Evolutionary conservation across 2,329 filamentous ascomycete species (phyloP).

Genomic region (Gaeumannomyces sp.): DNA sequence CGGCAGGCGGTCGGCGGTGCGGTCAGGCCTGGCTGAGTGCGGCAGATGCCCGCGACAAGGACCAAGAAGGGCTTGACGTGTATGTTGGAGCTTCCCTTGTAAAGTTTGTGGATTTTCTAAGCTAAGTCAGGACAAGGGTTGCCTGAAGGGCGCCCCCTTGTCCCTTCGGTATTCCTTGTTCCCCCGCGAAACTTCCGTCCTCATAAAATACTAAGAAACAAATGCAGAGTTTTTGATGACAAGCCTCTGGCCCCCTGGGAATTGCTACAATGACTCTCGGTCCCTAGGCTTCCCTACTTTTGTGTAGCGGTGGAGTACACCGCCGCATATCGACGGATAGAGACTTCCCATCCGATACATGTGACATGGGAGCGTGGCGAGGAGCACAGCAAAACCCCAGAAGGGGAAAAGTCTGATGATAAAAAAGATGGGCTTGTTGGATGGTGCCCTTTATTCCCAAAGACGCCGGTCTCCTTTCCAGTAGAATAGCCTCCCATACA

Average conservation of each 20-base stretch:
- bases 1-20: no score
- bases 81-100: no score
- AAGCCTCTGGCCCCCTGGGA: not conserved
- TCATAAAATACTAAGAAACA: not conserved
- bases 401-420: not conserved
- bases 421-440: not conserved
- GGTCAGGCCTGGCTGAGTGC: no score
- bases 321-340: not conserved
- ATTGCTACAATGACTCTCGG: not conserved
- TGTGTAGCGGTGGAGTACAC: not conserved
- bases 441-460: not conserved
- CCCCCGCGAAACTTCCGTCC: no score
- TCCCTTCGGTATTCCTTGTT: no score
- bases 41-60: no score
- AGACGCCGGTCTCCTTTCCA: not conserved
- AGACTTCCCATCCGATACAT: not conserved
- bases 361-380: not conserved
- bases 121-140: no score
- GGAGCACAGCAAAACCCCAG: not conserved
- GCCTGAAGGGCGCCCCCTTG: no score
- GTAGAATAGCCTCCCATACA: not conserved
- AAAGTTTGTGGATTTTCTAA: no score
- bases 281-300: not conserved
- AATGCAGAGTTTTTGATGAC: not conserved
- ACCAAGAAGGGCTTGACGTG: no score